Evolutionary conservation across 192 early-diverging fungal species (phyloP).

Genomic region (Spizellomyces sp.): DNA sequence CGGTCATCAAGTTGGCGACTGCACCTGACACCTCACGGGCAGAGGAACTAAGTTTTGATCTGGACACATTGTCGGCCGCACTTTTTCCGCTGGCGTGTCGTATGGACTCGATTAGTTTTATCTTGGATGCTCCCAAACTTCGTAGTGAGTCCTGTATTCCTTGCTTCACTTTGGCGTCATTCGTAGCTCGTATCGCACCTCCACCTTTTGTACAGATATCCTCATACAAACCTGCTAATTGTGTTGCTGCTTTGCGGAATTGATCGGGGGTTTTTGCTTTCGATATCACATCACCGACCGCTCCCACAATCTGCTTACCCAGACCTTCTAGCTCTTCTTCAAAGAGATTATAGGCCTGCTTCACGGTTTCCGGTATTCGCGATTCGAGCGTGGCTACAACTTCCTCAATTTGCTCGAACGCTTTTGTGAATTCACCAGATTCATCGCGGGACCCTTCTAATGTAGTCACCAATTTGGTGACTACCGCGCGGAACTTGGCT

Average conservation of each 20-base stretch:
- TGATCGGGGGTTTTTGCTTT: slow-evolving; percentile 51
- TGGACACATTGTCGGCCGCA: slow-evolving; percentile 35
- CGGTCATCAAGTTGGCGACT: slow-evolving; percentile 35
- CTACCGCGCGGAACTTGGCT: slow-evolving; percentile 25
- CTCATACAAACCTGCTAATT: slow-evolving; percentile 40
- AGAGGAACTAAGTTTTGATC: slow-evolving; percentile 43
- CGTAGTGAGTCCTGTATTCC: slow-evolving; percentile 36
- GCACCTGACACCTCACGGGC: slow-evolving; percentile 47
- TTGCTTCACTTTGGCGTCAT: slow-evolving; percentile 37
- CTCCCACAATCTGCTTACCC: slow-evolving; percentile 45
- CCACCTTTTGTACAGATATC: slow-evolving; percentile 14
- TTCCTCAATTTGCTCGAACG: slow-evolving; percentile 41
- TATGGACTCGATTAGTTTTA: slow-evolving; percentile 52
- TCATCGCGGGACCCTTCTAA: slow-evolving; percentile 55
- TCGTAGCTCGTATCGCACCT: slow-evolving; percentile 33
- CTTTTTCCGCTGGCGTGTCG: slow-evolving; percentile 47
- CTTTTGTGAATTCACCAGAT: slow-evolving; percentile 50
- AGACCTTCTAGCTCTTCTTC: slow-evolving; percentile 37
- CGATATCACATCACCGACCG: slow-evolving; percentile 45
- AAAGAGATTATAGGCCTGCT: slow-evolving; percentile 36
- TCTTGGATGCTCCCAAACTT: slow-evolving; percentile 38
- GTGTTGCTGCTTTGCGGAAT: slow-evolving; percentile 27
- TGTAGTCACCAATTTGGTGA: slow-evolving; percentile 44
- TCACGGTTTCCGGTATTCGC: slow-evolving; percentile 24
- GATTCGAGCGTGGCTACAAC: slow-evolving; percentile 26